phyloP scores from a whole-genome alignment of 2,329 filamentous ascomycete species.

The Cercospora sp. region DNA sequence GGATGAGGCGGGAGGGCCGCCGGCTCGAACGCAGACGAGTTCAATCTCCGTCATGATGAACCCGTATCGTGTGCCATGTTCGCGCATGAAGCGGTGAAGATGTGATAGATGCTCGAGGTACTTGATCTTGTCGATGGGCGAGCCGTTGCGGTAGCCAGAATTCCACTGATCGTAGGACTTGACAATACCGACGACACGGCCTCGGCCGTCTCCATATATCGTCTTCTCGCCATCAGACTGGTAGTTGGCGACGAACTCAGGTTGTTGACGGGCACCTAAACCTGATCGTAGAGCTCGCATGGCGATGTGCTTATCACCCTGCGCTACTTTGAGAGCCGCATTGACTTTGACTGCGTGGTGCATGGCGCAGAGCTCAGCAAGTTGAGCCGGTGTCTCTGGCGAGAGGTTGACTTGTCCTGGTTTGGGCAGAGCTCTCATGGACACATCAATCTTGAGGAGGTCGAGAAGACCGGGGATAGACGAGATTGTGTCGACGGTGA shows the following conservation, averaged over 20 bases:
- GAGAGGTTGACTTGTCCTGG: constrained; percentile 59
- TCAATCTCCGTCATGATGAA: constrained; percentile 98
- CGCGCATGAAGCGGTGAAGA: constrained; percentile 87
- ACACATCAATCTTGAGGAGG: constrained; percentile 65
- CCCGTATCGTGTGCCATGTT: constrained; percentile 88
- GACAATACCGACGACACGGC: constrained; percentile 77
- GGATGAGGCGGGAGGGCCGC: constrained; percentile 46
- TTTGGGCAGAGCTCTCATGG: constrained; percentile 60
- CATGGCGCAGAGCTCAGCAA: constrained; percentile 72
- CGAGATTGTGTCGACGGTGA: constrained; percentile 71
- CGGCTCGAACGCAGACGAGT: constrained; percentile 83
- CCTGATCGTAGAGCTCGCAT: constrained; percentile 45
- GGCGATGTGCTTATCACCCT: constrained; percentile 64
- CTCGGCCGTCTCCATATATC: constrained; percentile 50
- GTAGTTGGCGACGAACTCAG: constrained; percentile 66
- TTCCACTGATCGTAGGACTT: constrained; percentile 94
- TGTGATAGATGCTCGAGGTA: constrained; percentile 86
- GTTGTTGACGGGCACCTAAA: constrained; percentile 53
- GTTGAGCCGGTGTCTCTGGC: constrained; percentile 69
- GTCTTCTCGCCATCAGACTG: constrained; percentile 55
- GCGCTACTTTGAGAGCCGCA: constrained; percentile 74
- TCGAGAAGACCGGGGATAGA: constrained; percentile 70
- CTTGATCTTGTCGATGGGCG: constrained; percentile 79
- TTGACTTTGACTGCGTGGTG: constrained; percentile 88
- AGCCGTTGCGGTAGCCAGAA: constrained; percentile 85